Evolutionary conservation across 176 grass and related monocot species (phyloP).

Genomic region (Pontederia crassipes): DNA sequence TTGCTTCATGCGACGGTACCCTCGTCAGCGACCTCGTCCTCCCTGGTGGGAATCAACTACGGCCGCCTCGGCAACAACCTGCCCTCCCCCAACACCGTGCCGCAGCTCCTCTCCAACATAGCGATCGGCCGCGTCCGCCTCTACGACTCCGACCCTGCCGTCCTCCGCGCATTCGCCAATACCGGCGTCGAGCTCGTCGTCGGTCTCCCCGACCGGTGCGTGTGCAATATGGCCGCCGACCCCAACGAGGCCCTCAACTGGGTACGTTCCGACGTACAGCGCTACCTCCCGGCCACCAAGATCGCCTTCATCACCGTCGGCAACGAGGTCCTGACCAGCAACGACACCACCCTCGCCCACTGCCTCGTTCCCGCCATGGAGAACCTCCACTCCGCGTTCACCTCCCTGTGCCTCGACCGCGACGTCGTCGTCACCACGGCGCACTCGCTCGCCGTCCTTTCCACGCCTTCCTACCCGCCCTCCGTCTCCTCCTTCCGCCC

Average conservation of each 20-base stretch:
- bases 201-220: slow-evolving; percentile 4
- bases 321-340: slow-evolving; percentile 9
- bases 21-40: neutral
- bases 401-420: slow-evolving; percentile 1
- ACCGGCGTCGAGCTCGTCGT: slow-evolving; percentile 14
- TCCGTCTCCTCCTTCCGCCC: slow-evolving; percentile 1
- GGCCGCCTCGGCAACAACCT: slow-evolving; percentile 9
- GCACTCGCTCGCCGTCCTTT: slow-evolving; percentile 8
- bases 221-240: neutral
- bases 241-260: neutral
- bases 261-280: slow-evolving; percentile 1
- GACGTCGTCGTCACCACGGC: slow-evolving; percentile 1
- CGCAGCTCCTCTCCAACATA: neutral
- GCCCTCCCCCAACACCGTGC: neutral
- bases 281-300: neutral
- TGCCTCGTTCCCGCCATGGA: slow-evolving; percentile 7
- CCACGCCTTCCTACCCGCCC: slow-evolving; percentile 4
- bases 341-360: neutral
- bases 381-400: slow-evolving; percentile 5
- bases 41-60: slow-evolving; percentile 8
- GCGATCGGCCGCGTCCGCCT: slow-evolving; percentile 7
- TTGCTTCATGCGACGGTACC: neutral
- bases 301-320: slow-evolving; percentile 1
- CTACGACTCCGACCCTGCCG: neutral
- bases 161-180: slow-evolving; percentile 4